Evolutionary conservation across 306 rosid genomes (phyloP), one percentile per base, ranked within the genome.

Genomic region (Gleditsia sinensis): DNA sequence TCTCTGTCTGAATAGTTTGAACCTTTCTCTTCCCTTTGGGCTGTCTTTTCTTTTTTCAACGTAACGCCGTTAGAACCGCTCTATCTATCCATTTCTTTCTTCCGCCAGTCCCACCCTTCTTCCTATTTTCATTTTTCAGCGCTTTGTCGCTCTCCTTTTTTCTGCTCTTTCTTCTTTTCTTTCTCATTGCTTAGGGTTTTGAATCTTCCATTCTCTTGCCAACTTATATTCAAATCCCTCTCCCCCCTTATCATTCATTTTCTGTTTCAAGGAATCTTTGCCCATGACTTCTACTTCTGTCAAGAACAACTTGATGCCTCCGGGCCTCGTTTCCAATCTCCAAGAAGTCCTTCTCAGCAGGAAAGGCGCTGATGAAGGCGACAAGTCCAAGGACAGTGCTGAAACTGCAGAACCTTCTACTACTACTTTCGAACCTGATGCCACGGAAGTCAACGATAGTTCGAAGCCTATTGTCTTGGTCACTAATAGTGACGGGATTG

Each of bases 241-340:
- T 3, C 23, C 10, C 2, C 11, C 19, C 25, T 16, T 1, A 8
- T 2, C 37, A 37, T 43, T 10, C 58, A 17, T 39, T 55, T 61
- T 40, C 68, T 53, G 67, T 78, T 46, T 20, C 67, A 4, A 39
- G 0, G 7, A 21, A 51, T 63, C 69, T 62, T 61, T 64, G 7
- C 17, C 40, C 27, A 6, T 77, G 86, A 79, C 87, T 72, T 88
- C 90, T 25, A 84, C 86, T 80, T 62, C 96, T 20, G 85, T 81
- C 24, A 85, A 81, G 72, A 94, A 70, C 71, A 77, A 34, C 1
- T 5, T 86, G 76, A 77, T 94, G 89, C 99, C 95, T 53, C 92
- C 97, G 27, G 97, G 95, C 43, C 84, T 94, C 75, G 96, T 94
- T 66, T 88, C 99, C 73, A 94, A 88, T 84, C 95, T 94, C 2